Conservation (phyloP, 1,284 basidiomycete genomes). For the Cutaneotrichosporon spelunceum region DNA sequence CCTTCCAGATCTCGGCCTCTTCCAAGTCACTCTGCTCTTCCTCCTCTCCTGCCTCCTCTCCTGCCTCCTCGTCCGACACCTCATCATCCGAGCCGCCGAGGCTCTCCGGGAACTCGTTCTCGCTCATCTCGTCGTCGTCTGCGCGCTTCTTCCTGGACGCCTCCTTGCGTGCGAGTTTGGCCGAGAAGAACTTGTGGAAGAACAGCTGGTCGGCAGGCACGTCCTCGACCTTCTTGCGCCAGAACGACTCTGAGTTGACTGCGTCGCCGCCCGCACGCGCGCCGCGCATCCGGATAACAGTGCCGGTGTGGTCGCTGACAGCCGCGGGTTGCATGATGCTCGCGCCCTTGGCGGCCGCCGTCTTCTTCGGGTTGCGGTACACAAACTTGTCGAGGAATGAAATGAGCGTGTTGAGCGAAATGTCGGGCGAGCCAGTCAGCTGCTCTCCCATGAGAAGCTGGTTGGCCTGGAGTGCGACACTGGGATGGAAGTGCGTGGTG, state of each 20-base stretch:
- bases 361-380: conserved; percentile 94
- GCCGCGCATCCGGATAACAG: conserved; percentile 68
- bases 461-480: conserved; percentile 78
- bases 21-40: conserved; percentile 55
- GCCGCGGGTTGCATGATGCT: conserved; percentile 96
- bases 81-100: conserved; percentile 31
- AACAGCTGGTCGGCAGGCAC: conserved; percentile 82
- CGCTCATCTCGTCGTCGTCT: conserved; percentile 27
- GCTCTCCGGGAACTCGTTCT: conserved; percentile 26
- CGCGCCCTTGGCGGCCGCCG: conserved; percentile 62
- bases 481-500: conserved; percentile 84
- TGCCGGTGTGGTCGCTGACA: conserved; percentile 59
- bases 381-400: conserved; percentile 88
- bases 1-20: conserved; percentile 81
- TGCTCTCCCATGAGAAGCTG: conserved; percentile 67
- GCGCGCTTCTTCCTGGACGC: conserved; percentile 55
- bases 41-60: conserved; percentile 29
- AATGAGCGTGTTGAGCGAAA: conserved; percentile 86
- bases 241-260: conserved; percentile 65
- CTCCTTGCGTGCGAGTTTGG: conserved; percentile 57
- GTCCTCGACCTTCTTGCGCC: conserved; percentile 67
- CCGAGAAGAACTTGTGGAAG: conserved; percentile 57
- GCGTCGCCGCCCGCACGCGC: conserved; percentile 53
- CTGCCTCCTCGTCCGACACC: conserved; percentile 35
- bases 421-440: conserved; percentile 77